phyloP scores from a whole-genome alignment of 2,329 filamentous ascomycete genomes.

The Fusarium verticillioides region DNA sequence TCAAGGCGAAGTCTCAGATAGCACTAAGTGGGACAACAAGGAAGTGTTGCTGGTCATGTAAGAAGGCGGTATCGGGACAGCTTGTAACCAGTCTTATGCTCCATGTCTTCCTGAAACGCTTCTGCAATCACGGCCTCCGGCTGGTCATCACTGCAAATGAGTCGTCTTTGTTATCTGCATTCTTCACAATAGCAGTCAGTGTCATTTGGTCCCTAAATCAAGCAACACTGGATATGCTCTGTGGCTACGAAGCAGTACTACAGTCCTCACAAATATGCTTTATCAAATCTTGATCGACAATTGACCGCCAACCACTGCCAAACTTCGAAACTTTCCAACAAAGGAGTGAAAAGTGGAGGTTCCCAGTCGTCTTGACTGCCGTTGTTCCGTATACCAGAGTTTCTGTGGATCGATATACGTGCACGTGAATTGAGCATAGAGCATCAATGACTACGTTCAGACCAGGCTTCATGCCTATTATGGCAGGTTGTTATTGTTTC shows the following conservation, averaged over 20 bases:
- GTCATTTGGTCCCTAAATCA: accelerated
- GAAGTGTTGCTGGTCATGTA: neutral
- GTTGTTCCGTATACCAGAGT: neutral
- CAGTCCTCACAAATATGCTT: accelerated
- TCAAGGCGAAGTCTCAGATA: neutral
- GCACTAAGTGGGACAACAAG: neutral
- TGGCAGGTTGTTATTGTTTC: neutral
- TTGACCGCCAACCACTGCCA: neutral
- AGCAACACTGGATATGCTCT: neutral
- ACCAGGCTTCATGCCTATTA: neutral
- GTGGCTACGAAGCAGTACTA: neutral
- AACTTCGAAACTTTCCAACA: neutral
- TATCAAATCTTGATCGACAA: neutral
- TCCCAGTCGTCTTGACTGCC: neutral
- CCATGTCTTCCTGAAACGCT: neutral
- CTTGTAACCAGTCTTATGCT: neutral
- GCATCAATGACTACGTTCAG: neutral
- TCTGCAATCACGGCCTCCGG: neutral
- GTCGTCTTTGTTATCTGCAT: accelerated
- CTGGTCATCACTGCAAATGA: neutral
- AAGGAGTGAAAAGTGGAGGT: accelerated
- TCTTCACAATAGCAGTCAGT: accelerated
- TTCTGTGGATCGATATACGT: neutral
- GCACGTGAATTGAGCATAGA: neutral
- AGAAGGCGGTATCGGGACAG: neutral